Conservation (phyloP, 1,284 basidiomycete genomes). For the Ceratobasidium sp. region DNA sequence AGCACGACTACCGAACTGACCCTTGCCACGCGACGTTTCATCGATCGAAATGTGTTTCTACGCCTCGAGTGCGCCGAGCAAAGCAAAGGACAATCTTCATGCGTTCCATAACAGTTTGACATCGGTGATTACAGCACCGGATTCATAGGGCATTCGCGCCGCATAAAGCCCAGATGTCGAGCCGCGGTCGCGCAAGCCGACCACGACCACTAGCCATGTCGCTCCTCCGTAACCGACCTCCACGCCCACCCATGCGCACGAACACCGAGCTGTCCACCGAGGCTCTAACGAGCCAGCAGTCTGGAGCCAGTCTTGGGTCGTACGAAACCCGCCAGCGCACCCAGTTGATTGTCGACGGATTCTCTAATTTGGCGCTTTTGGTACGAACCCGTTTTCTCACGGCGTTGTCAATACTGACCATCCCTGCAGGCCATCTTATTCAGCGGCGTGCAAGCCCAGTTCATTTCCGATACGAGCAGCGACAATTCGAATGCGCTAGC, state of each 20-base stretch:
- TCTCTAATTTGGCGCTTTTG: conserved; percentile 20
- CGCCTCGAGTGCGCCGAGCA: too few species aligned
- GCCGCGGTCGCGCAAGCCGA: too few species aligned
- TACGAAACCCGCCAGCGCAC: conserved; percentile 33
- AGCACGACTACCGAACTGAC: too few species aligned
- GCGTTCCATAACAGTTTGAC: too few species aligned
- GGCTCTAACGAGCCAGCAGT: conserved; percentile 1
- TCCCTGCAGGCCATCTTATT: conserved; percentile 11
- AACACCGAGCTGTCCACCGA: conserved; percentile 6
- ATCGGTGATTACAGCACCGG: too few species aligned
- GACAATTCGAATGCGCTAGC: conserved; percentile 15
- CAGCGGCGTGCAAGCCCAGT: conserved; percentile 29
- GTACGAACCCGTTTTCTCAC: neutral
- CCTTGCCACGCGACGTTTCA: too few species aligned
- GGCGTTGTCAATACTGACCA: neutral
- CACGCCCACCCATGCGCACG: neutral
- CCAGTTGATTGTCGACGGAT: conserved; percentile 28
- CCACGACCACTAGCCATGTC: too few species aligned
- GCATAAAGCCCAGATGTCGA: too few species aligned
- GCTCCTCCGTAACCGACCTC: neutral
- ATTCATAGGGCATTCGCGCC: too few species aligned
- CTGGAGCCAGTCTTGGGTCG: conserved; percentile 16
- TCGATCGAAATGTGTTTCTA: too few species aligned
- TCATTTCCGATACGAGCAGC: conserved; percentile 3
- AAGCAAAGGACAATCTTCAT: too few species aligned